A percentile compares a stretch with the other conserved stretches of the same genome.
Conservation (phyloP, 2,329 filamentous ascomycete genomes). For the Fusarium begoniae region DNA sequence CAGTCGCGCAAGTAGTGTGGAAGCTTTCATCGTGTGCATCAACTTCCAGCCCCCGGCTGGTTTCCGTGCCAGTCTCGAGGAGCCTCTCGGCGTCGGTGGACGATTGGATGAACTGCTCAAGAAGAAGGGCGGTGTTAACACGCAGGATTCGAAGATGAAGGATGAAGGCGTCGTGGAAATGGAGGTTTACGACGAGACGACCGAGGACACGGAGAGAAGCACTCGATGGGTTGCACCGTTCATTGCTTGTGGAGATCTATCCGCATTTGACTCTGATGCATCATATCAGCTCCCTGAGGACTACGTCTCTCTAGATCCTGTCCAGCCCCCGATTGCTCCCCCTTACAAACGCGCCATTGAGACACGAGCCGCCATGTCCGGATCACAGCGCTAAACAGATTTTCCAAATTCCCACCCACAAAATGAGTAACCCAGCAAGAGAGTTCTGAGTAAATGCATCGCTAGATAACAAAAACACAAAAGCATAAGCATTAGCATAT, state of each 20-base stretch:
- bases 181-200: slow-evolving; percentile 58
- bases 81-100: slow-evolving; percentile 74
- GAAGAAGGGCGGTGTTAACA: slow-evolving; percentile 49
- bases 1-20: slow-evolving; percentile 94
- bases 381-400: slow-evolving; percentile 40
- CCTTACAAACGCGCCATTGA: slow-evolving; percentile 94
- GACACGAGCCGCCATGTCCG: slow-evolving; percentile 57
- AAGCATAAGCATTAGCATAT: slow-evolving; percentile 20
- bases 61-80: slow-evolving; percentile 79
- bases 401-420: slow-evolving; percentile 17
- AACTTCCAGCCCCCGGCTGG: slow-evolving; percentile 84
- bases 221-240: slow-evolving; percentile 92
- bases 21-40: slow-evolving; percentile 95
- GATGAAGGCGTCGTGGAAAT: slow-evolving; percentile 56
- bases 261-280: slow-evolving; percentile 93
- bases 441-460: slow-evolving; percentile 27
- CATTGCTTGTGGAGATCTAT: slow-evolving; percentile 95
- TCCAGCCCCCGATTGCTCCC: slow-evolving; percentile 94
- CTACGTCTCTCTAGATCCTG: slow-evolving; percentile 85
- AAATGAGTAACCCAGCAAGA: slow-evolving; percentile 8
- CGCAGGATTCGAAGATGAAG: slow-evolving; percentile 53
- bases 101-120: slow-evolving; percentile 61
- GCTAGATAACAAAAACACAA: slow-evolving; percentile 26
- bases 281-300: slow-evolving; percentile 90
- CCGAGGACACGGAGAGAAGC: slow-evolving; percentile 45